phyloP scores from a whole-genome alignment of 306 rosid species.

The Cicer arietinum region DNA sequence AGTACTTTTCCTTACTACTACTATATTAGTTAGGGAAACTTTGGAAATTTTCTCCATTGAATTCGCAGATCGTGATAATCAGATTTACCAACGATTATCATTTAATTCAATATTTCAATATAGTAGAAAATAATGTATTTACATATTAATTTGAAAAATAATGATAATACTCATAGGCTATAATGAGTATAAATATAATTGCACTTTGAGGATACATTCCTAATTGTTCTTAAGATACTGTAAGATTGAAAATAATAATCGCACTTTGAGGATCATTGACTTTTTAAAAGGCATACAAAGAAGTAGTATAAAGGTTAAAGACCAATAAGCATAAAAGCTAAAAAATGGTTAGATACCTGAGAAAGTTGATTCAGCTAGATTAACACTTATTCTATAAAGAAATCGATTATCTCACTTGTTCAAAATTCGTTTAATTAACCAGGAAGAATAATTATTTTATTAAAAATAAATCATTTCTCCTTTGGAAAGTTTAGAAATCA shows the following conservation, averaged over 20 bases:
- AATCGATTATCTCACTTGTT: slow-evolving; percentile 15
- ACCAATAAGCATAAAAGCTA: neutral
- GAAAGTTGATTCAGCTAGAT: slow-evolving; percentile 31
- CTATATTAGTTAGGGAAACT: too few species aligned
- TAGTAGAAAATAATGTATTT: slow-evolving; percentile 1
- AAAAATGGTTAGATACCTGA: slow-evolving; percentile 37
- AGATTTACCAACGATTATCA: neutral
- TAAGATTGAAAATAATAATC: neutral
- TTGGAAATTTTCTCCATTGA: neutral
- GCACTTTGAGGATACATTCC: neutral
- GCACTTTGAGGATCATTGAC: neutral
- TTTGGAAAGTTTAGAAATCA: slow-evolving; percentile 11
- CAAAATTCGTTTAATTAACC: slow-evolving; percentile 30
- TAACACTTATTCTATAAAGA: slow-evolving; percentile 31
- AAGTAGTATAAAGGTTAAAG: neutral
- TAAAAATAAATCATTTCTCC: neutral
- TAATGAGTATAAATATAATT: neutral
- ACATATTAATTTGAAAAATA: neutral
- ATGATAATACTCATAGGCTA: neutral
- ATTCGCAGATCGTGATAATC: neutral
- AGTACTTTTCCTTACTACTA: too few species aligned
- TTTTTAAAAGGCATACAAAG: neutral
- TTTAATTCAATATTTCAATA: neutral
- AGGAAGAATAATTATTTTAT: slow-evolving; percentile 10
- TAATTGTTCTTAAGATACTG: neutral